Evolutionary conservation across 495 filamentous ascomycete genomes (phyloP), one percentile per base, ranked within the genome.

Genomic region (Hypoxylon fuscum): DNA sequence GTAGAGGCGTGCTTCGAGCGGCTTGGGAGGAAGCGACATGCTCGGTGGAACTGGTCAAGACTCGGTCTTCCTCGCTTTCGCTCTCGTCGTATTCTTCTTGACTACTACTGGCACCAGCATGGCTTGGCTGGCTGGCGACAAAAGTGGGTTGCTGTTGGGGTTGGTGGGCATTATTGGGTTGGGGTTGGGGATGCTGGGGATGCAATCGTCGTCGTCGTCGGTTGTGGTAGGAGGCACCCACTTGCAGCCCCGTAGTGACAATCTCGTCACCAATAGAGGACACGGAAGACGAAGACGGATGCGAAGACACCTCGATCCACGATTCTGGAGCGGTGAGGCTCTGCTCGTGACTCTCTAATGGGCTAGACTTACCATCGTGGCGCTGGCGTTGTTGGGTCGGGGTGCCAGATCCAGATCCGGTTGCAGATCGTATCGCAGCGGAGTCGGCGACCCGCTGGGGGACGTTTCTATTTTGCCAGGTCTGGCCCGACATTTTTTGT

Each of bases 281-380:
- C n/a, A 95, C 78, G 11, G 95, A 96, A 8, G 93, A 94, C 11
- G 84, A 85, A 1, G 93, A 97, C 17, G 94, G 92, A 55, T 96
- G 91, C 1, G 95, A 98, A 41, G 90, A 83, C 53, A 98, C 87
- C 73, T 98, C 95, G 70, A 98, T 87, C 95, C 95, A 98, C 1
- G 94, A 97, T 76, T 97, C 95, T 93, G 84, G 44, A 32, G 43
- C 22, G 56, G 63, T 70, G 50, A 72, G 66, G 31, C 18, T 55
- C 27, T 32, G 55, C 34, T 55, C 22, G 29, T 43, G 14, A 48
- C n/a, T 5, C 23, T 52, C 14, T n/a, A 32, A 42, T 37, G n/a
- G 47, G 38, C 23, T 21, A 61, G 47, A 49, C 63, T 63, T 38
- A 72, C 69, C 69, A 66, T 70, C 67, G 21, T 68, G 64, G 27